Conservation (phyloP, 2,329 filamentous ascomycete genomes). For the Zarea fungicola region DNA sequence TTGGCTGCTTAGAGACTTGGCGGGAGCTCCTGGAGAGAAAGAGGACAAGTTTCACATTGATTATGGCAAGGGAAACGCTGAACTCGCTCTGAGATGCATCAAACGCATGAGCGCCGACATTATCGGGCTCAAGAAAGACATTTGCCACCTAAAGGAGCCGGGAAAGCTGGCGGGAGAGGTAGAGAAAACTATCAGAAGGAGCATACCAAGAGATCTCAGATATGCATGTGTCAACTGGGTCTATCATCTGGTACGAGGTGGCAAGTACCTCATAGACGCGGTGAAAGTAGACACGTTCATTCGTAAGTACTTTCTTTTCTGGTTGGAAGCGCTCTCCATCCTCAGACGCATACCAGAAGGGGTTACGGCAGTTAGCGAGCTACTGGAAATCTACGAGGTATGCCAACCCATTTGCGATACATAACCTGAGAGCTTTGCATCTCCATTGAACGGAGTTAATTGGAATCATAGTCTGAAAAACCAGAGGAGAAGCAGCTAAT, state of each 20-base stretch:
- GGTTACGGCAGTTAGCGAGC: background rate
- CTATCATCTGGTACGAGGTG: background rate
- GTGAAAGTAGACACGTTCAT: background rate
- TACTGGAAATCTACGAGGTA: background rate
- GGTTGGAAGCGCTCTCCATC: background rate
- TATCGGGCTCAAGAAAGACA: background rate
- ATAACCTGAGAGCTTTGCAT: background rate
- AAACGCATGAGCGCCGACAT: background rate
- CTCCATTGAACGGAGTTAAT: background rate
- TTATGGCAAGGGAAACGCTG: background rate
- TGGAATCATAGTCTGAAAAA: background rate
- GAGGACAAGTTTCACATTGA: background rate
- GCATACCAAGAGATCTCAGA: background rate
- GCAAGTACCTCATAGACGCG: background rate
- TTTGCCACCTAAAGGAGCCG: background rate
- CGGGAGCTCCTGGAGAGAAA: background rate
- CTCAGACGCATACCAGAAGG: background rate
- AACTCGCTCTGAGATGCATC: background rate
- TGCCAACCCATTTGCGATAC: background rate
- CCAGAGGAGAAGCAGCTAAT: constrained; percentile 8
- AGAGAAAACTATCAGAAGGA: background rate
- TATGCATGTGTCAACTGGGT: background rate
- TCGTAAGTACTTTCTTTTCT: background rate
- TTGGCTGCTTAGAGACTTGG: background rate
- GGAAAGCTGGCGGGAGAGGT: background rate